Percentiles rank a stretch among this genome's conserved stretches.
phyloP scores from a whole-genome alignment of 352 stramenopile species.

The Pelagophyceae sp. region DNA sequence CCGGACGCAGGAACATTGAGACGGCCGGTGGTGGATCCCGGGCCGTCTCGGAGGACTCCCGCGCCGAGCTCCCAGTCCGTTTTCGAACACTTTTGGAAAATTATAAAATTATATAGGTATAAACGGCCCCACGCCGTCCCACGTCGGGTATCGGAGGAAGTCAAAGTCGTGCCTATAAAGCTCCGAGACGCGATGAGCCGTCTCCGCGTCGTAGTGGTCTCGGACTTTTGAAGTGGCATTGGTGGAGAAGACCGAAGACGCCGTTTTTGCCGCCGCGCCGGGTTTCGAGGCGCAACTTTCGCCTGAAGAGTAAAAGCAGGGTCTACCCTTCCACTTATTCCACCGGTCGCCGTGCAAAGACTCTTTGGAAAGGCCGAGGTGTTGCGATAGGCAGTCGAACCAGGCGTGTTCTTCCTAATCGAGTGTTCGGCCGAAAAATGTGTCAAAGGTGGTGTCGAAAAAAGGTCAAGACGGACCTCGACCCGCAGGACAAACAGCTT shows the following conservation, averaged over 20 bases:
- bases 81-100: no score
- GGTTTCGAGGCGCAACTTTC: neutral
- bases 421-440: no score
- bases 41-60: no score
- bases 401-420: neutral
- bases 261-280: neutral
- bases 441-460: no score
- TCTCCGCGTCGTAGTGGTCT: neutral
- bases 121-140: no score
- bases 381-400: neutral
- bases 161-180: slow-evolving; percentile 5
- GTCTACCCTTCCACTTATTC: neutral
- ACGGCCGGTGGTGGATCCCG: no score
- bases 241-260: neutral
- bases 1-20: no score
- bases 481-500: neutral
- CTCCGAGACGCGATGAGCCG: neutral
- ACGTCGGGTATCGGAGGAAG: slow-evolving; percentile 4
- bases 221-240: neutral
- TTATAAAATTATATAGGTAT: no score
- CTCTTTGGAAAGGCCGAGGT: neutral
- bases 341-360: neutral
- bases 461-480: no score
- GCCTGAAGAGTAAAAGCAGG: neutral
- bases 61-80: no score